Conservation (phyloP, 2,329 filamentous ascomycete species). For the Sclerotinia spermophila region DNA sequence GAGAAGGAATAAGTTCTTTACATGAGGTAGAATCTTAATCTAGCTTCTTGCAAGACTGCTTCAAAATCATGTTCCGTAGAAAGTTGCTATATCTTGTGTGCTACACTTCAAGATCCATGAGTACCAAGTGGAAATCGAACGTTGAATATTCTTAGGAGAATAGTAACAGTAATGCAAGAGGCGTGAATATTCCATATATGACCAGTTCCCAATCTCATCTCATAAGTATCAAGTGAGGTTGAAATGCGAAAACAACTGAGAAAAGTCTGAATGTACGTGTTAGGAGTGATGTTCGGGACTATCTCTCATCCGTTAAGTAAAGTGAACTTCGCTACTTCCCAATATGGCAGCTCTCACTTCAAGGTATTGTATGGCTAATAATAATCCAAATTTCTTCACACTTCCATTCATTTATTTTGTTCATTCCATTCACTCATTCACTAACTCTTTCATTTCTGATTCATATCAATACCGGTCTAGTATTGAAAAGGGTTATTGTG, state of each 20-base stretch:
- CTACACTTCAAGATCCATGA: not conserved
- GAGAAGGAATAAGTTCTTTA: not conserved
- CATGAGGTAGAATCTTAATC: no score
- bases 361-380: not conserved
- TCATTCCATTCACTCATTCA: not conserved
- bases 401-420: not conserved
- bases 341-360: not conserved
- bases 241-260: not conserved
- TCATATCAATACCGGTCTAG: not conserved
- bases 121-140: no score
- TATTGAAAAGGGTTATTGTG: not conserved
- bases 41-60: not conserved
- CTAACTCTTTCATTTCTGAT: not conserved
- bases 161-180: not conserved
- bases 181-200: not conserved
- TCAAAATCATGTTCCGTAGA: not conserved
- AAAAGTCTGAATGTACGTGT: not conserved
- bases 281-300: not conserved
- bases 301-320: not conserved
- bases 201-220: not conserved
- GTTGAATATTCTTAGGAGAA: not conserved
- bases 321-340: conserved; percentile 5
- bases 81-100: not conserved
- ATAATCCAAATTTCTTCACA: not conserved
- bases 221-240: not conserved